Conservation (phyloP, 306 rosid species). For the Vigna radiata region DNA sequence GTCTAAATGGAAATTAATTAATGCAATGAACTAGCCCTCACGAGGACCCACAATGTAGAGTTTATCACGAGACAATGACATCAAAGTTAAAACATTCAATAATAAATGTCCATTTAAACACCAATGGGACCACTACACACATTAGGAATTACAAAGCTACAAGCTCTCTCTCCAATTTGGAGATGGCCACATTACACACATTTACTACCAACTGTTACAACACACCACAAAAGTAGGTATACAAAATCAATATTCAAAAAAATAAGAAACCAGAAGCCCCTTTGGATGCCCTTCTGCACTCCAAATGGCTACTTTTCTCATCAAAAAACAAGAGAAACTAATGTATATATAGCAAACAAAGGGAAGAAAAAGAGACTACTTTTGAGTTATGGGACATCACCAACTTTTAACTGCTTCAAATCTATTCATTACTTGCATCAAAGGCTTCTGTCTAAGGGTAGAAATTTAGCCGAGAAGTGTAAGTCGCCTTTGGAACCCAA, state of each 20-base stretch:
- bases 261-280: slow-evolving; percentile 42
- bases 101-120: slow-evolving; percentile 44
- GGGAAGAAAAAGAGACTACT: slow-evolving; percentile 44
- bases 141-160: slow-evolving; percentile 35
- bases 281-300: slow-evolving; percentile 60
- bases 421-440: slow-evolving; percentile 19
- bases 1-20: slow-evolving; percentile 33
- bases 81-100: slow-evolving; percentile 27
- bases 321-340: slow-evolving; percentile 29
- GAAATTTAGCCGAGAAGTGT: slow-evolving; percentile 83
- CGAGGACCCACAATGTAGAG: slow-evolving; percentile 44
- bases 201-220: slow-evolving; percentile 44
- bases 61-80: slow-evolving; percentile 31
- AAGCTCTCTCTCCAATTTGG: slow-evolving; percentile 92
- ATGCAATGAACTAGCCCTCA: slow-evolving; percentile 15
- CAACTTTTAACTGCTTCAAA: slow-evolving; percentile 44
- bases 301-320: slow-evolving; percentile 57
- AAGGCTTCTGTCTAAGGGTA: slow-evolving; percentile 31
- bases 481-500: slow-evolving; percentile 90
- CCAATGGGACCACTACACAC: slow-evolving; percentile 42
- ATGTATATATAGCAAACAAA: slow-evolving; percentile 36
- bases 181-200: slow-evolving; percentile 69
- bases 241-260: slow-evolving; percentile 12
- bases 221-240: slow-evolving; percentile 36
- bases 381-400: slow-evolving; percentile 41